Conservation (phyloP, 768 basidiomycete species). For the Mycena venus region DNA sequence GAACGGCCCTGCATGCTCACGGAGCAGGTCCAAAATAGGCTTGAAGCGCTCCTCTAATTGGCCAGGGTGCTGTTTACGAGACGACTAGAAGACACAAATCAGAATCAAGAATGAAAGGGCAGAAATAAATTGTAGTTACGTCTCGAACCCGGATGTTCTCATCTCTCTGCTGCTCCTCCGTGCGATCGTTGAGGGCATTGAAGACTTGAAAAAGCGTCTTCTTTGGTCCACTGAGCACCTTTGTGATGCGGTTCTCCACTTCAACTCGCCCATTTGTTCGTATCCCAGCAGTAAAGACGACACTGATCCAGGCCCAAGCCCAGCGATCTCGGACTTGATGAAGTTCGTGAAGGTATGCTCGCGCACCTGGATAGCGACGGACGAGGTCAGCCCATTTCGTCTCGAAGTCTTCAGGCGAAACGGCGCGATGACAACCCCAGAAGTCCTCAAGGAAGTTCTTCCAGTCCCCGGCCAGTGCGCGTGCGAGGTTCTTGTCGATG, state of each 20-base stretch:
- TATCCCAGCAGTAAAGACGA: too few species aligned
- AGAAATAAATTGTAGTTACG: too few species aligned
- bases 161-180: slow-evolving; percentile 32
- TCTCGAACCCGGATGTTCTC: slow-evolving; percentile 31
- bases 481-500: slow-evolving; percentile 38
- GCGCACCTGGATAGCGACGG: slow-evolving; percentile 24
- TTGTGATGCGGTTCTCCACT: too few species aligned
- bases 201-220: slow-evolving; percentile 40
- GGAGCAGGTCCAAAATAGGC: not conserved
- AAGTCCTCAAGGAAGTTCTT: slow-evolving; percentile 41
- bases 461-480: slow-evolving; percentile 37
- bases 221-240: too few species aligned
- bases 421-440: slow-evolving; percentile 44
- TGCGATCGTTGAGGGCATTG: slow-evolving; percentile 40
- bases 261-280: too few species aligned
- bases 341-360: slow-evolving; percentile 44
- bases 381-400: slow-evolving; percentile 38
- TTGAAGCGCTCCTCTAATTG: too few species aligned
- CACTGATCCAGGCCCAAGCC: too few species aligned
- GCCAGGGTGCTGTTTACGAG: slow-evolving; percentile 39
- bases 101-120: too few species aligned
- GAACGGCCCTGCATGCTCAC: not conserved
- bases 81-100: too few species aligned
- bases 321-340: slow-evolving; percentile 45
- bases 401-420: slow-evolving; percentile 50